These are phyloP conservation scores for Gillenia trifoliata DNA, from an alignment of 306 rosid species.

Conservation along the genomic window DNA sequence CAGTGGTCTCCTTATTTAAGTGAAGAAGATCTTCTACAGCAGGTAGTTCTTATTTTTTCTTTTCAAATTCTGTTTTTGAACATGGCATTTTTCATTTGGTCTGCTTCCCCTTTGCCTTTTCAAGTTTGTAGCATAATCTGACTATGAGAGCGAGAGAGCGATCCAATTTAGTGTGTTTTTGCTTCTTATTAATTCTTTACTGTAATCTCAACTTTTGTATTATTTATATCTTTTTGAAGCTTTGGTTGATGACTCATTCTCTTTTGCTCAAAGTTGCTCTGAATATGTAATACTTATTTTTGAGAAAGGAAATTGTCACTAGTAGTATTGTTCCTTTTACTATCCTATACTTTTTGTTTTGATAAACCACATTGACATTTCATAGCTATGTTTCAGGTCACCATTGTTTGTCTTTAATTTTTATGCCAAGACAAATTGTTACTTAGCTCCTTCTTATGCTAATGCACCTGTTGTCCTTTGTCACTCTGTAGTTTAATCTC, in stretches of 20 bases:
- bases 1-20: conserved; percentile 82
- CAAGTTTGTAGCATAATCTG: not conserved
- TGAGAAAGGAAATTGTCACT: not conserved
- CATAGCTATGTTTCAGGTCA: not conserved
- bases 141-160: not conserved
- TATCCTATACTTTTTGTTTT: not conserved
- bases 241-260: not conserved
- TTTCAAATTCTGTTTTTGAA: not conserved
- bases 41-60: conserved; percentile 24
- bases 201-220: not conserved
- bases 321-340: not conserved
- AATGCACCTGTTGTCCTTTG: not conserved
- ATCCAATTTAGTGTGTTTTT: not conserved
- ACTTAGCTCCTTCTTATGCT: not conserved
- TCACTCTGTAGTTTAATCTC: conserved; percentile 43
- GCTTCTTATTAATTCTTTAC: not conserved
- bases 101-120: not conserved
- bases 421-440: not conserved
- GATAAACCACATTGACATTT: not conserved
- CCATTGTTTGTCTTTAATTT: not conserved
- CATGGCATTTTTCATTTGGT: not conserved
- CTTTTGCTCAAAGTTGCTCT: not conserved
- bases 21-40: conserved; percentile 74
- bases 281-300: not conserved
- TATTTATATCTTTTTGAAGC: not conserved